These are phyloP conservation scores for Aspergillus terreus DNA, from an alignment of 2,329 filamentous ascomycete genomes.

Conservation along the genomic window DNA sequence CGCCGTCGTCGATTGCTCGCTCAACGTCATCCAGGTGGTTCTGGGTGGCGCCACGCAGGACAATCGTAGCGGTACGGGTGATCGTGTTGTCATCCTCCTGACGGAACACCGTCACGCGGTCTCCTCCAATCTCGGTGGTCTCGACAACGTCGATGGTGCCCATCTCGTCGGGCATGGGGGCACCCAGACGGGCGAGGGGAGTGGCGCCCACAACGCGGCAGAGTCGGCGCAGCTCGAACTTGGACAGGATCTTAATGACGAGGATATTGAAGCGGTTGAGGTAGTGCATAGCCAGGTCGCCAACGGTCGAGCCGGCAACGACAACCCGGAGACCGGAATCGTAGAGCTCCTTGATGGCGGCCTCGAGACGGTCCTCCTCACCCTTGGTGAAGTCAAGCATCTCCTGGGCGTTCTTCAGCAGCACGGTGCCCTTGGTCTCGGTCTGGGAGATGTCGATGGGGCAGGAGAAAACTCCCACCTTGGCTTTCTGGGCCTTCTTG, in stretches of 20 bases:
- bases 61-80: conserved; percentile 89
- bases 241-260: conserved; percentile 93
- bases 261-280: conserved; percentile 96
- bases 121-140: conserved; percentile 94
- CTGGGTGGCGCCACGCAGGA: conserved; percentile 91
- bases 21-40: conserved; percentile 98
- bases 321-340: conserved; percentile 91
- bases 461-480: conserved; percentile 95
- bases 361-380: conserved; percentile 88
- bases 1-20: conserved; percentile 93
- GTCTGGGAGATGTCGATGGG: conserved; percentile 94
- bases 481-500: conserved; percentile 89
- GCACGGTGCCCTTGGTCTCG: conserved; percentile 96
- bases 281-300: conserved; percentile 94
- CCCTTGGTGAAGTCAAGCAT: conserved; percentile 99
- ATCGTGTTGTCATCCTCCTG: conserved; percentile 77
- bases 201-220: conserved; percentile 96
- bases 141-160: conserved; percentile 91
- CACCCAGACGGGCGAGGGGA: conserved; percentile 89
- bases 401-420: conserved; percentile 95
- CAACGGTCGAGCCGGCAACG: conserved; percentile 87
- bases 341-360: conserved; percentile 88
- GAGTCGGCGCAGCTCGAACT: conserved; percentile 91
- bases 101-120: conserved; percentile 96
- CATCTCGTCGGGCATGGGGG: conserved; percentile 99